These are phyloP conservation scores for Lolium perenne DNA, from an alignment of 176 grass and related monocot species.

Conservation along the genomic window DNA sequence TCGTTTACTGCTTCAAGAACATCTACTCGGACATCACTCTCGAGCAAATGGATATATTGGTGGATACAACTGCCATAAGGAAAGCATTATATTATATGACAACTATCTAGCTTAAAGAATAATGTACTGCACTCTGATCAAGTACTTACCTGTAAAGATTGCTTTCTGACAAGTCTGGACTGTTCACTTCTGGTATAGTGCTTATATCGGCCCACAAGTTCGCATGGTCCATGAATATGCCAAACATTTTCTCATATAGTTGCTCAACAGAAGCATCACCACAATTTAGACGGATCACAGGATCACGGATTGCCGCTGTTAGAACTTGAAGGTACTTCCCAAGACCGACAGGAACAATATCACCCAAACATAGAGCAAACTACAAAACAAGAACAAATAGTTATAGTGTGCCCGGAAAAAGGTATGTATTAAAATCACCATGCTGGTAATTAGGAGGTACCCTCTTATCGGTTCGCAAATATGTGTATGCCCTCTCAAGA, in stretches of 20 bases:
- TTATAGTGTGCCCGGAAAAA: slow-evolving; percentile 25
- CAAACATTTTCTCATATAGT: slow-evolving; percentile 94
- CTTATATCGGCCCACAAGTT: slow-evolving; percentile 82
- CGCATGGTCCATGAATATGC: slow-evolving; percentile 93
- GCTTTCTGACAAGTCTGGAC: slow-evolving; percentile 75
- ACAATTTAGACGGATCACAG: slow-evolving; percentile 50
- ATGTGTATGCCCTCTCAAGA: slow-evolving; percentile 85
- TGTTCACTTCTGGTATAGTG: slow-evolving; percentile 77
- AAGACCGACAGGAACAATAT: slow-evolving; percentile 82
- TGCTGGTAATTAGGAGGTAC: slow-evolving; percentile 48
- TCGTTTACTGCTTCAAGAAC: slow-evolving; percentile 89
- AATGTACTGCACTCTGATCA: slow-evolving; percentile 27
- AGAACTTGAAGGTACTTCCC: slow-evolving; percentile 97
- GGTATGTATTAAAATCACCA: slow-evolving; percentile 18
- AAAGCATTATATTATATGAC: slow-evolving; percentile 41
- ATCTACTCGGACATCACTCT: slow-evolving; percentile 82
- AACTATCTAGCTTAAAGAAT: slow-evolving; percentile 35
- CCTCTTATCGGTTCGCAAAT: slow-evolving; percentile 90
- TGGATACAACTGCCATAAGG: slow-evolving; percentile 79
- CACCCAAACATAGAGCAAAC: slow-evolving; percentile 91
- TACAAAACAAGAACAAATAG: slow-evolving; percentile 44
- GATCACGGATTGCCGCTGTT: slow-evolving; percentile 65
- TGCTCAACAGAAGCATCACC: slow-evolving; percentile 64
- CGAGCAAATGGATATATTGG: slow-evolving; percentile 94
- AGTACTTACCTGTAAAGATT: slow-evolving; percentile 78